Evolutionary conservation across 1,139 yeast genomes (phyloP).

Genomic region (Yamadazyma friedrichii): DNA sequence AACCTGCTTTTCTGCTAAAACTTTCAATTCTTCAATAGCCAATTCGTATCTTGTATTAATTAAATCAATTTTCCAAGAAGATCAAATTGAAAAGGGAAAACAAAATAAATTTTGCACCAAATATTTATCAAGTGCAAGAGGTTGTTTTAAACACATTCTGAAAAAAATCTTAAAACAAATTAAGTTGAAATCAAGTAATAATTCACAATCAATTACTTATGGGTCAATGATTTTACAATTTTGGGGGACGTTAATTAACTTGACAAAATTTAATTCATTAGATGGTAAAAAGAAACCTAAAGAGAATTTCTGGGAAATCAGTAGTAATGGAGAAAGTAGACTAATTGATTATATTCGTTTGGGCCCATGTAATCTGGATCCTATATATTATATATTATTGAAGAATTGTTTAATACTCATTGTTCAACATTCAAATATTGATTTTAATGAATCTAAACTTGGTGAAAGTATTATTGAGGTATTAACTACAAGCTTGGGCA

Average conservation of each 20-base stretch:
- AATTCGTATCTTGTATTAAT: conserved; percentile 37
- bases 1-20: conserved; percentile 20
- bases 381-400: conserved; percentile 42
- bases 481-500: conserved; percentile 19
- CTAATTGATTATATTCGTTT: conserved; percentile 45
- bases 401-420: conserved; percentile 22
- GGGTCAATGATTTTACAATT: conserved; percentile 48
- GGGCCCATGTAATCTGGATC: conserved; percentile 54
- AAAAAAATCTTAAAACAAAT: conserved; percentile 54
- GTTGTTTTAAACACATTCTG: conserved; percentile 42
- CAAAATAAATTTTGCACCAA: conserved; percentile 14
- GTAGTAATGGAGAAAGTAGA: conserved; percentile 37
- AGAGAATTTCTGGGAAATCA: conserved; percentile 52
- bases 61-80: conserved; percentile 27
- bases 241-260: conserved; percentile 42
- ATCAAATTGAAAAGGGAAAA: conserved; percentile 5
- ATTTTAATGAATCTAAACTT: conserved; percentile 19
- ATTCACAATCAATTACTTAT: conserved; percentile 37
- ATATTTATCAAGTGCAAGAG: conserved; percentile 17
- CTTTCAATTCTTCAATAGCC: conserved; percentile 25
- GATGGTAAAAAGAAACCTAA: conserved; percentile 27
- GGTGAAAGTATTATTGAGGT: conserved; percentile 19
- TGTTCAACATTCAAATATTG: conserved; percentile 6
- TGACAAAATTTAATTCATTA: conserved; percentile 33
- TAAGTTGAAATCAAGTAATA: conserved; percentile 31